phyloP scores from a whole-genome alignment of 495 filamentous ascomycete species.

The Barbatosphaeria neglecta region DNA sequence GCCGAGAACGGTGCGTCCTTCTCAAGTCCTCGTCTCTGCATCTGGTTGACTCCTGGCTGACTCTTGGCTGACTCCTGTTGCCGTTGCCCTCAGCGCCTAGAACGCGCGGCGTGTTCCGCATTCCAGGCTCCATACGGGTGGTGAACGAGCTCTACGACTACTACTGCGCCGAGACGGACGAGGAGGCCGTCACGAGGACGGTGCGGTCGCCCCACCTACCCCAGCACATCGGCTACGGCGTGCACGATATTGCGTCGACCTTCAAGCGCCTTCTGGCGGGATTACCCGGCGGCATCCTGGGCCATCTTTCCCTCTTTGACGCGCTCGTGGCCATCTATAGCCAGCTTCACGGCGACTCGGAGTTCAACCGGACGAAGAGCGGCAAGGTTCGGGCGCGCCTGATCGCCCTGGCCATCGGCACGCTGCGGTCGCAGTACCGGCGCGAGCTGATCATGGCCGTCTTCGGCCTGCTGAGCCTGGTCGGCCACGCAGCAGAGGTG shows the following conservation, averaged over 20 bases:
- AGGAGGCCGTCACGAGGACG: slow-evolving; percentile 35
- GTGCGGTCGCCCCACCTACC: slow-evolving; percentile 44
- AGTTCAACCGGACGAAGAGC: slow-evolving; percentile 35
- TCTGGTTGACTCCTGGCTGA: slow-evolving; percentile 8
- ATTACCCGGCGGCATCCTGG: slow-evolving; percentile 64
- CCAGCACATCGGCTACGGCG: slow-evolving; percentile 36
- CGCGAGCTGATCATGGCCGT: slow-evolving; percentile 54
- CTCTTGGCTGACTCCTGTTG: not conserved
- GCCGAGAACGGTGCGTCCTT: slow-evolving; percentile 45
- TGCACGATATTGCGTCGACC: slow-evolving; percentile 61
- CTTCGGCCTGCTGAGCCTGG: slow-evolving; percentile 47
- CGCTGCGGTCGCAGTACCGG: slow-evolving; percentile 44
- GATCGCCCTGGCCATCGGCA: slow-evolving; percentile 51
- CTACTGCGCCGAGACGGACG: slow-evolving; percentile 44
- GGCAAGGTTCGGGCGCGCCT: slow-evolving; percentile 45
- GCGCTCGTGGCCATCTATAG: slow-evolving; percentile 50
- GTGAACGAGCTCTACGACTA: slow-evolving; percentile 50
- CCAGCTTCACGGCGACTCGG: slow-evolving; percentile 38
- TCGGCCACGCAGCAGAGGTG: slow-evolving; percentile 40
- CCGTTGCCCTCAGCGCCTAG: slow-evolving; percentile 18
- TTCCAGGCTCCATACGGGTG: slow-evolving; percentile 43
- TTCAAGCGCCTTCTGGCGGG: slow-evolving; percentile 62
- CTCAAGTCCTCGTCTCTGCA: slow-evolving; percentile 4
- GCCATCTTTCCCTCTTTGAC: slow-evolving; percentile 54
- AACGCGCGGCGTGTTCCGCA: slow-evolving; percentile 51